Base-by-base conservation (phyloP, 129 eudicot genomes). In the Heracleum sosnowskyi region DNA sequence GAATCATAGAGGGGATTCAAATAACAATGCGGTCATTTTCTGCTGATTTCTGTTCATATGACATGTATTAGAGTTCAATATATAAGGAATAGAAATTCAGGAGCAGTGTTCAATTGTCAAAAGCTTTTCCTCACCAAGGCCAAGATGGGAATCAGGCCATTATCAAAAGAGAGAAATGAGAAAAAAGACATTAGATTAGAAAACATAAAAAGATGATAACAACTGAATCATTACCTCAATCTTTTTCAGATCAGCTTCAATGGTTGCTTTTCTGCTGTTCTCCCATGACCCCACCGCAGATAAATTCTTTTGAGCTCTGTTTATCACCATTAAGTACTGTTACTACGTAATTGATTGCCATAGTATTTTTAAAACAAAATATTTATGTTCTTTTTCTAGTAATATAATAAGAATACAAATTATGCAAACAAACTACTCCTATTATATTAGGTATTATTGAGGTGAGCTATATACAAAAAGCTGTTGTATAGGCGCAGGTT, bases 251-350 rank as follows among this genome's bases (percentile, higher is more conserved):
- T 91, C 88, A 46, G 97, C 97, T 18, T 93, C 98, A 46, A 91
- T 41, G 47, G 81, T 76, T 74, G 98, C 98, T 85, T 93, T 91
- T 90, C 83, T 90, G 89, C 90, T 89, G 90, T 89, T 93, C 78
- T 93, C 98, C 98, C 98, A 91, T 44, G 97, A 90, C 39, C 79
- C 87, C 76, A 89, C 81, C 1, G 85, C 34, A 17, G 93, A 86
- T 77, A 91, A 13, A 81, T 88, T 89, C 81, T 91, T 91, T 68
- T 91, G 89, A 81, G 98, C 98, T 82, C 98, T 93, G 75, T 71
- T 78, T 77, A 82, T 63, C 5, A 33, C 15, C 76, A 34, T 75
- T 42, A n/a, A 80, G 77, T 31, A 5, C 11, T 10, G 37, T 66
- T 15, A 66, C 37, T 66, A 60, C 68, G 1, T 31, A 15, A 63